These are phyloP conservation scores for Emmonsiellopsis sp. DNA, from an alignment of 2,329 filamentous ascomycete genomes.

Conservation along the genomic window DNA sequence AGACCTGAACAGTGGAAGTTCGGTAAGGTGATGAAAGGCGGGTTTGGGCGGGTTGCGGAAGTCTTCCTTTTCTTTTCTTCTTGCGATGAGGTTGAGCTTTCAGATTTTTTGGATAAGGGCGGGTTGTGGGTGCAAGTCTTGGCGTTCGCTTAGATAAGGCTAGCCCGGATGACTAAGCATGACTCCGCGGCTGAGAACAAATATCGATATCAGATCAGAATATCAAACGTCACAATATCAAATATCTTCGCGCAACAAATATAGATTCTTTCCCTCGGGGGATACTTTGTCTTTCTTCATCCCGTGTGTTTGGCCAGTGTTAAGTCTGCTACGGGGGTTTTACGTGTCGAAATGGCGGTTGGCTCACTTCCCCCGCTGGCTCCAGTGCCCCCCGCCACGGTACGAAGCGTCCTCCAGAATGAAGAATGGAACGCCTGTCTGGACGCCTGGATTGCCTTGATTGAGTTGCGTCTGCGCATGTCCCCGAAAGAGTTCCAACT, in stretches of 20 bases:
- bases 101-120: constrained; percentile 1
- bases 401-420: constrained; percentile 57
- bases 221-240: no score
- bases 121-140: constrained; percentile 13
- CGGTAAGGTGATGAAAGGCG: constrained; percentile 73
- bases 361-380: constrained; percentile 58
- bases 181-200: not conserved
- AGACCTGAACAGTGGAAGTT: constrained; percentile 67
- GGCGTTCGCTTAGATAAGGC: constrained; percentile 22
- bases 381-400: constrained; percentile 61
- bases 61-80: no score
- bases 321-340: no score
- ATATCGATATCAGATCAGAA: not conserved
- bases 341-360: not conserved
- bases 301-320: no score
- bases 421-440: constrained; percentile 71
- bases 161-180: constrained; percentile 15
- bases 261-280: no score
- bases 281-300: no score
- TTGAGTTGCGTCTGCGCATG: constrained; percentile 55
- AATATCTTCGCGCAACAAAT: not conserved
- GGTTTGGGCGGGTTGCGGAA: constrained; percentile 10
- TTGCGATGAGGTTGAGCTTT: not conserved
- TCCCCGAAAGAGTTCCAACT: constrained; percentile 47
- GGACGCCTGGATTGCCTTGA: constrained; percentile 64